Conservation (phyloP, 2,329 filamentous ascomycete species). For the Calonectria henricotiae region DNA sequence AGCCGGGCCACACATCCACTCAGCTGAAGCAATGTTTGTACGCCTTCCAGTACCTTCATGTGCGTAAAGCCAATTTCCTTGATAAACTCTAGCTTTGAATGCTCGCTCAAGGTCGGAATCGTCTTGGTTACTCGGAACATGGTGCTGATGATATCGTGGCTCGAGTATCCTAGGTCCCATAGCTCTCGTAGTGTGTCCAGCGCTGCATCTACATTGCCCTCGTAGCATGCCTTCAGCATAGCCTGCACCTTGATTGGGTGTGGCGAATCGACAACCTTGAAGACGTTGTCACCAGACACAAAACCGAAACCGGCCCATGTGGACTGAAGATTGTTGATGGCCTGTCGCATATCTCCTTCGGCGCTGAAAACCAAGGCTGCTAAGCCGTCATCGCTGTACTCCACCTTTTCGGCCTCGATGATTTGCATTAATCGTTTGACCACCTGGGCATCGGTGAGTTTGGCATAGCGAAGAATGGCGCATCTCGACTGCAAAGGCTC, state of each 20-base stretch:
- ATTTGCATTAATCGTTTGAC: conserved; percentile 94
- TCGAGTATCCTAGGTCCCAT: conserved; percentile 97
- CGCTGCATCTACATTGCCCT: conserved; percentile 90
- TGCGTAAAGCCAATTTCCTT: conserved; percentile 99
- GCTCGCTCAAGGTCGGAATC: conserved; percentile 91
- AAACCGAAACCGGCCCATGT: conserved; percentile 95
- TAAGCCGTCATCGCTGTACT: conserved; percentile 93
- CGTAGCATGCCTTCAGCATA: conserved; percentile 97
- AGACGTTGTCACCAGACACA: conserved; percentile 97
- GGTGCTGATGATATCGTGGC: conserved; percentile 98
- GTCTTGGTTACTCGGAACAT: conserved; percentile 99
- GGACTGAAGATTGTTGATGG: conserved; percentile 98
- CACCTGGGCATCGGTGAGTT: conserved; percentile 92
- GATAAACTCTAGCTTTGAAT: conserved; percentile 97
- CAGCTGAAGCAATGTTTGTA: conserved; percentile 94
- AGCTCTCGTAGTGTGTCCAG: conserved; percentile 90
- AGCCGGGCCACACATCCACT: conserved; percentile 93
- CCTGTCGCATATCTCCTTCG: conserved; percentile 98
- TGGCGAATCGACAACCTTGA: conserved; percentile 96
- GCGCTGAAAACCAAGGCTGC: conserved; percentile 98
- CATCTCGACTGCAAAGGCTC: conserved; percentile 98
- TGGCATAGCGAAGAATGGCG: conserved; percentile 93
- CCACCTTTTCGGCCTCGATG: conserved; percentile 90
- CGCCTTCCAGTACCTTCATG: conserved; percentile 98
- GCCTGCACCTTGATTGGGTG: conserved; percentile 99